phyloP scores from a whole-genome alignment of 2,329 filamentous ascomycete species.

The Epichloe baconii region DNA sequence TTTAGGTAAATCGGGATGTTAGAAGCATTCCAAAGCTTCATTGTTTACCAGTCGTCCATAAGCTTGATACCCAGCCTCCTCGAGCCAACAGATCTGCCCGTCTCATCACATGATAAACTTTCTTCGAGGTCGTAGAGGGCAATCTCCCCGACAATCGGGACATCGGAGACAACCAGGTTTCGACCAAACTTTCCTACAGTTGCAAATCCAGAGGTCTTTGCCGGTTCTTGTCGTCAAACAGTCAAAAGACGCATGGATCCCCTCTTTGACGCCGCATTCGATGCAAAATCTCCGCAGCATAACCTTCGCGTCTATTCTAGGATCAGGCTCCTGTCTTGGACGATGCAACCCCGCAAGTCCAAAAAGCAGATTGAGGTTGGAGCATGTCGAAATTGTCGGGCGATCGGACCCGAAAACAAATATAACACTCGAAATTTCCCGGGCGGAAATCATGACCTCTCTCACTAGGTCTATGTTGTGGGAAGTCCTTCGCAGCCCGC shows the following conservation, averaged over 20 bases:
- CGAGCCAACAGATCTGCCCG: not conserved
- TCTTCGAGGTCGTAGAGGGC: conserved; percentile 22
- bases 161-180: conserved; percentile 23
- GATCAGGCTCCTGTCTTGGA: conserved; percentile 17
- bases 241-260: conserved; percentile 25
- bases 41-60: too few species aligned
- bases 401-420: conserved; percentile 27
- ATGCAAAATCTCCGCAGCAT: conserved; percentile 28
- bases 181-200: conserved; percentile 23
- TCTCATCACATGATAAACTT: conserved; percentile 13
- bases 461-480: conserved; percentile 25
- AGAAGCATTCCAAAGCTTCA: too few species aligned
- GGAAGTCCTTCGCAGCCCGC: conserved; percentile 27
- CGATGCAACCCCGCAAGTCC: conserved; percentile 17
- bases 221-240: conserved; percentile 24
- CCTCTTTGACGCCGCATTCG: conserved; percentile 25
- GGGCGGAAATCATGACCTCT: conserved; percentile 24
- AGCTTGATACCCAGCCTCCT: not conserved
- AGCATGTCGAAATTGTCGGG: conserved; percentile 26
- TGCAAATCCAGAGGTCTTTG: conserved; percentile 27
- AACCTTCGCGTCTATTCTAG: conserved; percentile 15
- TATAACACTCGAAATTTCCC: conserved; percentile 29
- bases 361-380: conserved; percentile 20
- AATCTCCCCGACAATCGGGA: conserved; percentile 21
- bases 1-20: too few species aligned